phyloP scores from a whole-genome alignment of 2,329 filamentous ascomycete genomes.

The Monosporascus cannonballus region DNA sequence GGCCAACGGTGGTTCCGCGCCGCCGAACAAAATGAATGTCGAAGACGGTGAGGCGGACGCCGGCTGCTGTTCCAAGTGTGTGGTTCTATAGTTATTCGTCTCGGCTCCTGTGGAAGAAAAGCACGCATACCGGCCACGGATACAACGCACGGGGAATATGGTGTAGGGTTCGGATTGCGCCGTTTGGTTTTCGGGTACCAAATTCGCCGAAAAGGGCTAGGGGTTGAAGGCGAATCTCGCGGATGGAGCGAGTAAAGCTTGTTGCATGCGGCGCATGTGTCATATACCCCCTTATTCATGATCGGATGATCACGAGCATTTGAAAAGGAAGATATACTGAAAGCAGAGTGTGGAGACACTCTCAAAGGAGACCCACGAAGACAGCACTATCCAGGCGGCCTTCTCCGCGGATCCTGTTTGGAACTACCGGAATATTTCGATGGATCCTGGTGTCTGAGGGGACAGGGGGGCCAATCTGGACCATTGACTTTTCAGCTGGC shows the following conservation, averaged over 20 bases:
- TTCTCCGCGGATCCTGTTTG: slow-evolving; percentile 12
- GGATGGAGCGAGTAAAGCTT: slow-evolving; percentile 22
- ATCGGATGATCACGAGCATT: slow-evolving; percentile 23
- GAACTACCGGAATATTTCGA: slow-evolving; percentile 19
- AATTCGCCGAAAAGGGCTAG: not conserved
- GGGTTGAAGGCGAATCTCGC: slow-evolving; percentile 15
- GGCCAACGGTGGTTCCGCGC: slow-evolving; percentile 56
- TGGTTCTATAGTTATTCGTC: slow-evolving; percentile 65
- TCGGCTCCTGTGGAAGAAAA: not conserved
- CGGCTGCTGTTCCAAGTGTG: slow-evolving; percentile 81
- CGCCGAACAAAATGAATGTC: slow-evolving; percentile 69
- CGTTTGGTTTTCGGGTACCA: not conserved
- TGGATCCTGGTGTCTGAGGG: slow-evolving; percentile 12
- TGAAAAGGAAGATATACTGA: slow-evolving; percentile 15
- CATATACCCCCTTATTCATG: slow-evolving; percentile 20
- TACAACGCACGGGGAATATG: slow-evolving; percentile 9
- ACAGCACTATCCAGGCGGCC: slow-evolving; percentile 18
- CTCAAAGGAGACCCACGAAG: slow-evolving; percentile 11
- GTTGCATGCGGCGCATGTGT: slow-evolving; percentile 26
- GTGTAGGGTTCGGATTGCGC: slow-evolving; percentile 2
- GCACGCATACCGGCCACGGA: slow-evolving; percentile 4
- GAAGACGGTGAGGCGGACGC: slow-evolving; percentile 60
- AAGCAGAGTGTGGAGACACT: slow-evolving; percentile 12
- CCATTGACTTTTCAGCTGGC: slow-evolving; percentile 21
- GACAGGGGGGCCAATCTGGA: slow-evolving; percentile 19